These are phyloP conservation scores for Rubus idaeus DNA, from an alignment of 306 rosid genomes.

Conservation along the genomic window DNA sequence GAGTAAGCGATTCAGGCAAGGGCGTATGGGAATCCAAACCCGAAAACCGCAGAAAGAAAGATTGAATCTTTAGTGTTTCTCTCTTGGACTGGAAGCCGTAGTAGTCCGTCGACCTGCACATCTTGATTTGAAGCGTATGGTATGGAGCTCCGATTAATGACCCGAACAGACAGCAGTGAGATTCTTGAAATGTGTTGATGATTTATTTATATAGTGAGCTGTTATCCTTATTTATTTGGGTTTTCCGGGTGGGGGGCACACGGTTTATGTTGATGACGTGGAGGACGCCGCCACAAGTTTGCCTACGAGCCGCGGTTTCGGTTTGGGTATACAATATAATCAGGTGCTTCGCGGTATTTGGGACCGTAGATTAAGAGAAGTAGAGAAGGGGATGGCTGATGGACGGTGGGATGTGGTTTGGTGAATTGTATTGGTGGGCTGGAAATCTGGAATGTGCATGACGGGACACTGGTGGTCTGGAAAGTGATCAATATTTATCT, in stretches of 20 bases:
- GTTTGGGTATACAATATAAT: background rate
- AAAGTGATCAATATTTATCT: no score
- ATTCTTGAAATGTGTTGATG: no score
- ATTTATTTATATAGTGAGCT: background rate
- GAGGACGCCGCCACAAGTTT: conserved; percentile 1
- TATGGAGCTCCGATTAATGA: no score
- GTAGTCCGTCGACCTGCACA: conserved; percentile 50
- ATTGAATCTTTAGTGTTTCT: conserved; percentile 26
- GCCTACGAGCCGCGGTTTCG: conserved; percentile 14
- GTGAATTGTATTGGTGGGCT: background rate
- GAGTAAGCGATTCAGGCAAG: conserved; percentile 42
- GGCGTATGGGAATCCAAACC: conserved; percentile 17
- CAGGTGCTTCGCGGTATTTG: background rate
- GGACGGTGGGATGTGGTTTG: background rate
- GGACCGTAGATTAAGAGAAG: background rate
- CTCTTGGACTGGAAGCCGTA: conserved; percentile 13
- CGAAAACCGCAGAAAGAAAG: conserved; percentile 34
- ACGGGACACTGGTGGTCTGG: no score
- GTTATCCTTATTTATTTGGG: background rate
- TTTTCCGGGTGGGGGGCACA: conserved; percentile 17
- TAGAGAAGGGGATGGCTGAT: background rate
- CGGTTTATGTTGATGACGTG: conserved; percentile 21
- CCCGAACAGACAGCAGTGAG: no score
- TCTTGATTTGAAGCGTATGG: background rate
- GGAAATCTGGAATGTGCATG: conserved; percentile 3